phyloP scores from a whole-genome alignment of 2,329 filamentous ascomycete species.

The Microsporum ferrugineum region DNA sequence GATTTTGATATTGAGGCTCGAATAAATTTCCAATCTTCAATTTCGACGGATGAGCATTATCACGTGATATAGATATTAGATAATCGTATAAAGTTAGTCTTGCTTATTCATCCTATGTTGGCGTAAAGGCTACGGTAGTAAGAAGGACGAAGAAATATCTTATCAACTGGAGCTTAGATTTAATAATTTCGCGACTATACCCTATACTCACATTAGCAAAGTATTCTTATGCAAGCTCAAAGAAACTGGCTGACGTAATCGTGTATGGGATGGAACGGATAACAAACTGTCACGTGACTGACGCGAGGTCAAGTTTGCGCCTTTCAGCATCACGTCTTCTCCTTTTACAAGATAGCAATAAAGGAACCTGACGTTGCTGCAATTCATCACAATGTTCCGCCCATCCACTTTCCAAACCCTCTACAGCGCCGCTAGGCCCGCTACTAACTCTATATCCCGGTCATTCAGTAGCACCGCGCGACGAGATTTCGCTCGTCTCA shows the following conservation, averaged over 20 bases:
- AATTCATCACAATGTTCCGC: background rate
- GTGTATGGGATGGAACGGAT: too few species aligned
- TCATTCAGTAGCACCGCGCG: conserved; percentile 62
- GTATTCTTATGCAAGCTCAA: too few species aligned
- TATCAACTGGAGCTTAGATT: too few species aligned
- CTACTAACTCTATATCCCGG: conserved; percentile 37
- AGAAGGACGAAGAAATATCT: background rate
- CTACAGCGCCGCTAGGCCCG: background rate
- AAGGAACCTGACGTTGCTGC: background rate
- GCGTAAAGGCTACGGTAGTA: background rate
- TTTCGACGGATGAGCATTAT: background rate
- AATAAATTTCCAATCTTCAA: background rate
- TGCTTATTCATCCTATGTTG: background rate
- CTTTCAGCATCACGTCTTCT: background rate
- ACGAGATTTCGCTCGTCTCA: conserved; percentile 63
- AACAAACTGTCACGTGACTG: background rate
- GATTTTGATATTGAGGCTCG: background rate
- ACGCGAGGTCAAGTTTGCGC: background rate
- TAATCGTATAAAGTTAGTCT: background rate
- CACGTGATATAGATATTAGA: background rate
- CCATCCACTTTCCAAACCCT: background rate
- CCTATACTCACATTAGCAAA: too few species aligned
- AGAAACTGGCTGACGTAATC: too few species aligned
- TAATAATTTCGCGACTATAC: too few species aligned
- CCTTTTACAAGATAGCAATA: background rate